Conservation (phyloP, 495 filamentous ascomycete genomes). For the Friedmanniomyces simplex region DNA sequence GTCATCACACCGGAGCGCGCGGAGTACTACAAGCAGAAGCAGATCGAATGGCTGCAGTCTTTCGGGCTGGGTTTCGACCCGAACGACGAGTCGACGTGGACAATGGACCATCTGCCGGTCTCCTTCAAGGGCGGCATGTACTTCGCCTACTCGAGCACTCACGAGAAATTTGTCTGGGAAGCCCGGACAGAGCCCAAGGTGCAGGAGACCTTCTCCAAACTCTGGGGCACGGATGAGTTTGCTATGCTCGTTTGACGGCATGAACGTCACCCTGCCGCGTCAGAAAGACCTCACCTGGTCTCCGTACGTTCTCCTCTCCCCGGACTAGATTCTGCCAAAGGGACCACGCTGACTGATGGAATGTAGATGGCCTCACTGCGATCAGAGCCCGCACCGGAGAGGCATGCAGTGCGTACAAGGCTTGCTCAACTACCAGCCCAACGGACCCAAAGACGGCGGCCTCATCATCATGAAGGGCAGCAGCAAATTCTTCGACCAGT, state of each 20-base stretch:
- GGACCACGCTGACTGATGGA: no score
- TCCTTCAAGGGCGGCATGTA: conserved; percentile 29
- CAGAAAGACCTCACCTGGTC: neutral
- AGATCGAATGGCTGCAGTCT: conserved; percentile 34
- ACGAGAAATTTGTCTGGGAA: conserved; percentile 41
- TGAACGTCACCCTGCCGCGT: conserved; percentile 26
- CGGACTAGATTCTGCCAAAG: no score
- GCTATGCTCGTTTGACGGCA: conserved; percentile 32
- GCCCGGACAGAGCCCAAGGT: conserved; percentile 35
- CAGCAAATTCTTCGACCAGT: conserved; percentile 31
- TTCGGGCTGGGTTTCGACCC: conserved; percentile 33
- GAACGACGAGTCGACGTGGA: conserved; percentile 34
- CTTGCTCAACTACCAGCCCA: conserved; percentile 35
- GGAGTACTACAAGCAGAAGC: conserved; percentile 28
- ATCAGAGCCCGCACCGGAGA: conserved; percentile 35
- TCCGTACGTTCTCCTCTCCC: no score
- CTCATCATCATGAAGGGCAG: conserved; percentile 36
- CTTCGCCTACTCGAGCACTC: conserved; percentile 27
- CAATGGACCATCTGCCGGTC: conserved; percentile 31
- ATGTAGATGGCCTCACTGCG: conserved; percentile 42
- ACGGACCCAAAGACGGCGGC: conserved; percentile 36
- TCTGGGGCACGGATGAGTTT: conserved; percentile 36
- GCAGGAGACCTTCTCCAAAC: conserved; percentile 31
- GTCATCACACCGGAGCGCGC: conserved; percentile 21
- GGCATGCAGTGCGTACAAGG: conserved; percentile 40